Base-by-base conservation (phyloP, 768 basidiomycete genomes). In the Neoboletus magnificus region DNA sequence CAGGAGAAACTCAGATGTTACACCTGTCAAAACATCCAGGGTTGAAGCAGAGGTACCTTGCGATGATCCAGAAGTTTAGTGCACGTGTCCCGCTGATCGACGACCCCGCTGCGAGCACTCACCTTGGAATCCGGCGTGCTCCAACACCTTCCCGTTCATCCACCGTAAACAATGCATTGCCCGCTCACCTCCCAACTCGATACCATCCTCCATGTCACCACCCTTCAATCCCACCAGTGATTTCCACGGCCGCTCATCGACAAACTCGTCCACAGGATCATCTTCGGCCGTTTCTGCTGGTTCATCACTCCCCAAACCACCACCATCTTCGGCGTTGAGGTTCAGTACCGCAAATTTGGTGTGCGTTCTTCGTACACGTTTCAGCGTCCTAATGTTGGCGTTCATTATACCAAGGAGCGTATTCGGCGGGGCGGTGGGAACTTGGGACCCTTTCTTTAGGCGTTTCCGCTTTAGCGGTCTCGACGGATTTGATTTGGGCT, bases 71-170 rank as follows among this genome's bases (percentile, higher is more conserved):
- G 36, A 42, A n/a, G 22, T 48, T 67, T 48, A 58, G 52, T 16
- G 6, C 32, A 12, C 45, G 29, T 15, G n/a, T 33, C 30, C 43
- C 27, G 30, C 37, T 30, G 8, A 12, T 37, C 16, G 22, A 40
- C 5, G 33, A 43, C 5, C 37, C 27, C 33, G 22, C 52, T 30
- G 32, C 39, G 22, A 41, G 16, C 54, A 72, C 84, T 54, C 54
- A 89, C 93, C 91, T 78, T 97, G 95, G 65, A 97, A 97, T 2
- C 94, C 94, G 46, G 81, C 79, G 76, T 97, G 95, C 62, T 96
- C 93, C 63, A 97, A 65, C 48, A 96, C 78, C 74, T 91, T 93
- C 50, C 75, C 73, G 23, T 81, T 77, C 79, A 83, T 82, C 90
- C 86, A 92, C 61, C 78, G 75, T 64, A 87, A 65, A 73, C 87